A percentile compares a stretch with the other conserved stretches of the same genome.
These are phyloP conservation scores for Trichothecium roseum DNA, from an alignment of 2,329 filamentous ascomycete species.

Conservation along the genomic window DNA sequence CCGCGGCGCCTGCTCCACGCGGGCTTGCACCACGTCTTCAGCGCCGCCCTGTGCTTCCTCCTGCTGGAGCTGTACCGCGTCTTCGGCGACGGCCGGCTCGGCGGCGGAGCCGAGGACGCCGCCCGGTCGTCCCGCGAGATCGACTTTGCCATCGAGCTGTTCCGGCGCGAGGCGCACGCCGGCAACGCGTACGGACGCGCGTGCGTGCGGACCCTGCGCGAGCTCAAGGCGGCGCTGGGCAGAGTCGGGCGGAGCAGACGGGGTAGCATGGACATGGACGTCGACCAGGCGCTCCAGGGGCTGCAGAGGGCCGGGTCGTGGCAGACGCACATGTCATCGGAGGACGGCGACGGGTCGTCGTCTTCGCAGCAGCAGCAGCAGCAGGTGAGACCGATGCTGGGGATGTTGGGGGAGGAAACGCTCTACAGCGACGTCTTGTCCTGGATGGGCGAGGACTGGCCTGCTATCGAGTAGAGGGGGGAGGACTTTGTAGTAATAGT, in stretches of 20 bases:
- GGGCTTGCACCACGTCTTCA: conserved; percentile 38
- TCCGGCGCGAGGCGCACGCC: conserved; percentile 26
- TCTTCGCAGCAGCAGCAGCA: conserved; percentile 15
- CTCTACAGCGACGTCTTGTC: conserved; percentile 24
- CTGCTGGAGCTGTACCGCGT: conserved; percentile 25
- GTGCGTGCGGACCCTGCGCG: conserved; percentile 26
- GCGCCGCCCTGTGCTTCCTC: conserved; percentile 36
- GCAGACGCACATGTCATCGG: conserved; percentile 10
- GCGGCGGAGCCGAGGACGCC: conserved; percentile 11
- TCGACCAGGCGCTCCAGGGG: conserved; percentile 1
- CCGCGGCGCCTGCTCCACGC: conserved; percentile 30
- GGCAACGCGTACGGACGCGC: conserved; percentile 26
- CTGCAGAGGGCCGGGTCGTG: conserved; percentile 1
- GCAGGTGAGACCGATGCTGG: background rate
- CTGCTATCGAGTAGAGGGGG: conserved; percentile 4
- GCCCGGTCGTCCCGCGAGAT: conserved; percentile 19
- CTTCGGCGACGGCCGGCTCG: background rate
- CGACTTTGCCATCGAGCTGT: conserved; percentile 28
- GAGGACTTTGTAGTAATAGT: no score
- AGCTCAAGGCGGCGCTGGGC: conserved; percentile 18
- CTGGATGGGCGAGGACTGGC: conserved; percentile 27
- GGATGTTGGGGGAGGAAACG: conserved; percentile 16
- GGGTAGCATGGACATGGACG: conserved; percentile 2
- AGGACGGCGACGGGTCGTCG: conserved; percentile 7
- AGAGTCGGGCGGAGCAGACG: background rate